phyloP scores from a whole-genome alignment of 495 filamentous ascomycete species.

The Symbiotaphrina buchneri region DNA sequence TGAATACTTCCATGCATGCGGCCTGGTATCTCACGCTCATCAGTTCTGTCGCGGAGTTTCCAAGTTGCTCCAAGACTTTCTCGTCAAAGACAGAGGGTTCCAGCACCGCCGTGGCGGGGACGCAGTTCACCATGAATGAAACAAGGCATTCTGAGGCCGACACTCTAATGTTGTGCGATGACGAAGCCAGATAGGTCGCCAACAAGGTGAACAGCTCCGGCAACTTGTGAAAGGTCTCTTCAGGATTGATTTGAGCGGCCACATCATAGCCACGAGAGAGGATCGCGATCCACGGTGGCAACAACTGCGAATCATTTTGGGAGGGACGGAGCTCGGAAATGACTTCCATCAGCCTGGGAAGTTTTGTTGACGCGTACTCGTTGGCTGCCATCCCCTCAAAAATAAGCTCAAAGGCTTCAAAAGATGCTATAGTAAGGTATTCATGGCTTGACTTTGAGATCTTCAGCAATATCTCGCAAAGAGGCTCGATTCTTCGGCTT shows the following conservation, averaged over 20 bases:
- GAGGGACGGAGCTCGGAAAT: conserved; percentile 80
- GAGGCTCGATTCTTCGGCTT: conserved; percentile 77
- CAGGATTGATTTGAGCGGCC: conserved; percentile 59
- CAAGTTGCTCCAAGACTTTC: conserved; percentile 55
- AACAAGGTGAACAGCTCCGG: conserved; percentile 61
- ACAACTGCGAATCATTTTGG: conserved; percentile 71
- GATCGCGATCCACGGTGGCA: conserved; percentile 92
- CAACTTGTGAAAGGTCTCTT: conserved; percentile 74
- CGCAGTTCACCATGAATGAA: conserved; percentile 71
- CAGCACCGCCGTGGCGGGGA: conserved; percentile 55
- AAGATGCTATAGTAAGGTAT: conserved; percentile 84
- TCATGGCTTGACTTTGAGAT: conserved; percentile 79
- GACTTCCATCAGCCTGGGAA: conserved; percentile 66
- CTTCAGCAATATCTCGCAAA: conserved; percentile 72
- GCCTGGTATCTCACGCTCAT: conserved; percentile 78
- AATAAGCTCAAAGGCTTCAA: conserved; percentile 91
- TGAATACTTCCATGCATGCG: conserved; percentile 91
- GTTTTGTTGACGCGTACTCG: conserved; percentile 65
- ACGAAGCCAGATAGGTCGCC: conserved; percentile 56
- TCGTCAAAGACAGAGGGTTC: conserved; percentile 81
- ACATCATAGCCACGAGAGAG: conserved; percentile 87
- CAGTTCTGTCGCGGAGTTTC: conserved; percentile 39
- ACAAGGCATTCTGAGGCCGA: conserved; percentile 90
- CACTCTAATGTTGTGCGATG: conserved; percentile 74
- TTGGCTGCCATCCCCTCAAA: conserved; percentile 66